Evolutionary conservation across 2,329 filamentous ascomycete genomes (phyloP), one percentile per base, ranked within the genome.

Genomic region (Aspergillus sp.): DNA sequence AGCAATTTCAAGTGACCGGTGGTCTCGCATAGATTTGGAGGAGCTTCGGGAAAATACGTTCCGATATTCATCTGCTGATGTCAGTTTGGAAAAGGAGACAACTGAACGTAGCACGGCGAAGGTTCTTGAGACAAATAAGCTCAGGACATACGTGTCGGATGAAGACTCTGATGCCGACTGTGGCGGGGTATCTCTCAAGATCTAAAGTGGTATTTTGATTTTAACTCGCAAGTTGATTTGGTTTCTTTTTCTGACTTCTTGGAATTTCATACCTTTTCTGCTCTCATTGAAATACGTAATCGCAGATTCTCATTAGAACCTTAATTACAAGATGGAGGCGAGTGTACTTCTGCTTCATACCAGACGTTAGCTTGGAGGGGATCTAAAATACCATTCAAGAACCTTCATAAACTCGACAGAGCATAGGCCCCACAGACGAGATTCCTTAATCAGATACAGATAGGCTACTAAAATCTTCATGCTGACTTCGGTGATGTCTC

Each of bases 401-500:
- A 25, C 49, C 30, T 38, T 52, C 49, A 52, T 21, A 17, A 2
- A 52, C 49, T 42, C 36, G 53, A 49, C 11, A 50, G 8, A 39
- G 38, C 32, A 58, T 6, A 52, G 49, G n/a, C 36, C 27, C 49
- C 25, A 52, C 27, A 52, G n/a, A 39, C 17, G 17, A 52, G 39
- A 36, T n/a, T 23, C 8, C 17, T 52, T 36, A 52, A 52, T 52
- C 49, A 23, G 49, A 38, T 36, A 52, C 49, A 36, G 30, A 52
- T 21, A 52, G 49, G 19, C 49, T 52, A 52, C 49, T 39, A 39
- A 36, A 0, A 52, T 39, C 27, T 52, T 30, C 17, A 58, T 54
- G 59, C 25, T 61, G 54, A n/a, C 25, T 61, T 56, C 30, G 44
- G 38, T 32, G 11, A 38, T 61, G 59, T 47, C 23, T 49, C 15